Conservation (phyloP, 192 early-diverging fungal genomes). For the Rhizoclosmatium sp. region DNA sequence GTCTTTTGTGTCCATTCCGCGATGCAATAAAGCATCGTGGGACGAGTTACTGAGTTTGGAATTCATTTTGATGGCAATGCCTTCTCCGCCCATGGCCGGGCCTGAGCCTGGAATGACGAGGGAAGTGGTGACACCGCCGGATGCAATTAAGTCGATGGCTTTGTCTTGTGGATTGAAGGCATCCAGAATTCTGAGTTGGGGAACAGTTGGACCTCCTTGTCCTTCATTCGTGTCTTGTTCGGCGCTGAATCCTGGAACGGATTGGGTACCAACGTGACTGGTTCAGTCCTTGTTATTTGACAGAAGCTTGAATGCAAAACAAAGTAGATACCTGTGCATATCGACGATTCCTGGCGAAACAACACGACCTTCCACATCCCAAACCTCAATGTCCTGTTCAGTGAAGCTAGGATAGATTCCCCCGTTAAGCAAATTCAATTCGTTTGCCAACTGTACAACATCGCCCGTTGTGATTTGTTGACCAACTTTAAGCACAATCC, state of each 20-base stretch:
- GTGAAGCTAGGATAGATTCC: neutral
- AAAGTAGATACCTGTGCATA: conserved; percentile 59
- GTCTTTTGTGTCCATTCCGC: conserved; percentile 41
- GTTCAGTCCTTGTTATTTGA: neutral
- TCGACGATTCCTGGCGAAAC: conserved; percentile 83
- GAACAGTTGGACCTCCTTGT: conserved; percentile 59
- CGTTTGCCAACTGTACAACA: neutral
- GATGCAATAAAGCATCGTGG: conserved; percentile 74
- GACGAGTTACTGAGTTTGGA: conserved; percentile 51
- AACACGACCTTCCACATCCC: conserved; percentile 68
- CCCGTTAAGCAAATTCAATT: neutral
- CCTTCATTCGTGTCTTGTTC: conserved; percentile 73
- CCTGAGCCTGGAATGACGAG: conserved; percentile 78
- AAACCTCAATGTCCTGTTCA: neutral
- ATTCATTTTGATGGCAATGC: conserved; percentile 70
- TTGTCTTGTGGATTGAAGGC: conserved; percentile 73
- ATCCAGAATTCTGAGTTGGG: conserved; percentile 72
- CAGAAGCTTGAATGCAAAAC: neutral
- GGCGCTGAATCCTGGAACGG: conserved; percentile 66
- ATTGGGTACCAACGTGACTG: conserved; percentile 67
- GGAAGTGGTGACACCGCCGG: conserved; percentile 78
- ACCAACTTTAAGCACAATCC: neutral
- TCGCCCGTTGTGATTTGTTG: neutral
- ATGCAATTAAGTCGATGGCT: conserved; percentile 61
- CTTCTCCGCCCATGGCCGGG: conserved; percentile 81